Base-by-base conservation (phyloP, 2,329 filamentous ascomycete genomes). In the Stemphylium lycopersici region DNA sequence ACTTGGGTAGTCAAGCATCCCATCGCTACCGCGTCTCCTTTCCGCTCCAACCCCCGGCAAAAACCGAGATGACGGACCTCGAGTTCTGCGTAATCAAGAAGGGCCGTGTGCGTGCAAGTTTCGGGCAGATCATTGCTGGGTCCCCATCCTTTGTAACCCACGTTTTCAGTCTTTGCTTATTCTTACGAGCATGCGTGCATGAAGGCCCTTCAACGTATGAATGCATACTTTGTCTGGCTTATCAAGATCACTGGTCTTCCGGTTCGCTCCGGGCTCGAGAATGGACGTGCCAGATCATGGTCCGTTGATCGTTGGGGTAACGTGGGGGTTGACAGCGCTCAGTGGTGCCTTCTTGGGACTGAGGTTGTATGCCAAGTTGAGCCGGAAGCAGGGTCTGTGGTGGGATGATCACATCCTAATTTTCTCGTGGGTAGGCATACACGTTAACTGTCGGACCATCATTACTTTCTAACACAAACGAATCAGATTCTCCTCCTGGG, bases 361-460 rank as follows among this genome's bases (percentile, higher is more conserved):
- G 24, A 59, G 68, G 6, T 20, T 71, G n/a, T 71, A 71, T 22
- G 68, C 66, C 13, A 71, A 70, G 36, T 13, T 61, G 6, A 67
- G 59, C 56, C 55, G 66, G 33, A 59, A 58, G 26, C 67, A 68
- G 41, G 55, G 56, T 2, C 52, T 71, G 7, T 70, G 67, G 68
- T 70, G 67, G 67, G 67, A 71, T 43, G 68, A 71, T 40, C 49
- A 67, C 22, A 65, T 70, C n/a, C 51, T 71, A 4, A 58, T 65
- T 3, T n/a, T 46, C 2, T 65, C 68, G 34, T 69, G 67, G 65
- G 68, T 69, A 55, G 15, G 60, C 26, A 29, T 10, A 29, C 26
- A 29, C 26, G 26, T 53, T 32, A 11, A n/a, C 12, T 16, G 12
- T 7, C 2, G 3, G 7, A 13, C 12, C 36, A 11, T 2, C 31